Conservation (phyloP, 148 eudicot species). For the Chenopodium quinoa region DNA sequence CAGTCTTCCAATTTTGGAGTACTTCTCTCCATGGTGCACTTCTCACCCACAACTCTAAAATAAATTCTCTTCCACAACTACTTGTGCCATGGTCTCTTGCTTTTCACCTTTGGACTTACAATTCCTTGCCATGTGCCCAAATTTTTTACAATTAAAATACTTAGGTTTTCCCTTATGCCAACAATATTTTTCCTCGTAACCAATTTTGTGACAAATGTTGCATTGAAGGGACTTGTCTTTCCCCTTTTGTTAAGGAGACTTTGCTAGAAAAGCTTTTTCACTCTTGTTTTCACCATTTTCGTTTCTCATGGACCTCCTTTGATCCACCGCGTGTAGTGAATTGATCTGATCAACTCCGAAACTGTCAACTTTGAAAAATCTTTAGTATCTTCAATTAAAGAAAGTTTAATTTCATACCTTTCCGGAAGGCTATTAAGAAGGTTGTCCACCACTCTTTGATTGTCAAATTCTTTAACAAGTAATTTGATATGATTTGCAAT, state of each 20-base stretch:
- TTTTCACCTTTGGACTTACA: neutral
- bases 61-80: neutral
- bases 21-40: neutral
- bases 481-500: too few relatives aligned
- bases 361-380: too few relatives aligned
- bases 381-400: too few relatives aligned
- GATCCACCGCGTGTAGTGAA: neutral
- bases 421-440: too few relatives aligned
- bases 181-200: neutral
- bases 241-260: neutral
- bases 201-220: neutral
- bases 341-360: too few relatives aligned
- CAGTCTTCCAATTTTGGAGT: neutral
- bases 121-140: too few relatives aligned
- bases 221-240: neutral
- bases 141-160: too few relatives aligned
- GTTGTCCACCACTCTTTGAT: too few relatives aligned
- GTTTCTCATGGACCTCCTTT: neutral
- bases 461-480: too few relatives aligned
- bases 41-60: neutral
- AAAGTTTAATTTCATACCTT: too few relatives aligned
- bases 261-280: neutral
- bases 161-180: constrained; percentile 9
- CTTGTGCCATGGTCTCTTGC: neutral
- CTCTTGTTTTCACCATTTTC: neutral